A percentile compares a stretch with the other conserved stretches of the same genome.
phyloP scores from a whole-genome alignment of 1,284 basidiomycete genomes.

The Microbotryomycetes sp. region DNA sequence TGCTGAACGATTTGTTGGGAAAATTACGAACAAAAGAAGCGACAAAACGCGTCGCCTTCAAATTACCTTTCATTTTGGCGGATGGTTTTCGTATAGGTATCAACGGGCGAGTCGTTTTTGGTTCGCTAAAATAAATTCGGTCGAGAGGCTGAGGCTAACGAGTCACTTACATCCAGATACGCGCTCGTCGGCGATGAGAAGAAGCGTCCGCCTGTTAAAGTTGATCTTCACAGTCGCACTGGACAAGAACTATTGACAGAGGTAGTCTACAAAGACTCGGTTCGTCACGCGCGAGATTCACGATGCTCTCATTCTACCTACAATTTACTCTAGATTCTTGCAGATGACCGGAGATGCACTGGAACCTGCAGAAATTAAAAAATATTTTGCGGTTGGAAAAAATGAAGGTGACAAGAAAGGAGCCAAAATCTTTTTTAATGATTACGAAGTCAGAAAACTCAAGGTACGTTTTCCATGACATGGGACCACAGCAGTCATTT shows the following conservation, averaged over 20 bases:
- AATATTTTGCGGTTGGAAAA: conserved; percentile 38
- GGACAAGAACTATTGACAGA: conserved; percentile 65
- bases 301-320: neutral
- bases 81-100: conserved; percentile 78
- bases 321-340: neutral
- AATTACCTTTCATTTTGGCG: conserved; percentile 70
- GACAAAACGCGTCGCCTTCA: conserved; percentile 81
- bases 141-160: neutral
- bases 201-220: conserved; percentile 71
- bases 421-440: conserved; percentile 67
- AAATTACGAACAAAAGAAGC: conserved; percentile 52
- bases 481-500: neutral
- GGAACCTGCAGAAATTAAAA: conserved; percentile 43
- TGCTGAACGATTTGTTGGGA: conserved; percentile 38
- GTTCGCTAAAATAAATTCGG: neutral
- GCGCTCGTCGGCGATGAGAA: conserved; percentile 76
- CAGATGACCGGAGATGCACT: conserved; percentile 24
- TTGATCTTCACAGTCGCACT: conserved; percentile 66
- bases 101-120: conserved; percentile 62
- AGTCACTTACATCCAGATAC: conserved; percentile 52
- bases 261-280: conserved; percentile 68
- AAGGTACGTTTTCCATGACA: conserved; percentile 43
- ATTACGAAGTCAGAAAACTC: conserved; percentile 75
- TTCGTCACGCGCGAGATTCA: conserved; percentile 44
- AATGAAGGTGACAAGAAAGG: conserved; percentile 23